Conservation (phyloP, 108 stramenopile genomes). For the Seminavis robusta region DNA sequence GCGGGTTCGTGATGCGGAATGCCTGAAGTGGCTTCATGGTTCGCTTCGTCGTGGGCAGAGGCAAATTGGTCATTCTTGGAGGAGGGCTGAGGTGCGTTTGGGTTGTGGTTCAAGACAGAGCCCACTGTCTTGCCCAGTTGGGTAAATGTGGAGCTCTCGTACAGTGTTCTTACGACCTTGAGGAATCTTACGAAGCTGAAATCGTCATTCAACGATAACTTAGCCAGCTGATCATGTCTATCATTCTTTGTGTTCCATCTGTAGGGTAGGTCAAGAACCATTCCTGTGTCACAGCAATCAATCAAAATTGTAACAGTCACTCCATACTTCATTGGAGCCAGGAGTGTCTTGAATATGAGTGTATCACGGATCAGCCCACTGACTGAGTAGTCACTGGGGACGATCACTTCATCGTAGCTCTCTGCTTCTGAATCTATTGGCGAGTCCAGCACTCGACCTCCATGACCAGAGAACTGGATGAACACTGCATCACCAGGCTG, state of each 20-base stretch:
- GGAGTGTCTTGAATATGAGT: conserved; percentile 72
- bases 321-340: conserved; percentile 81
- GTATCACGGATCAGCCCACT: conserved; percentile 81
- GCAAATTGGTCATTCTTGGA: background rate
- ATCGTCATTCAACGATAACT: conserved; percentile 71
- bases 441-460: conserved; percentile 74
- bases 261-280: conserved; percentile 81
- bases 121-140: conserved; percentile 59
- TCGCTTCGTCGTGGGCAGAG: background rate
- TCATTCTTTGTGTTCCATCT: conserved; percentile 53
- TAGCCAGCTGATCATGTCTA: background rate
- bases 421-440: conserved; percentile 51
- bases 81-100: background rate
- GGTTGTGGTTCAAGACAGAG: conserved; percentile 23
- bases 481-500: conserved; percentile 87
- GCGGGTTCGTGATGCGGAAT: background rate
- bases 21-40: background rate
- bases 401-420: conserved; percentile 78
- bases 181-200: conserved; percentile 86
- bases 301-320: conserved; percentile 77
- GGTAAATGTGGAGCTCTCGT: conserved; percentile 81
- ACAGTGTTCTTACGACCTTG: conserved; percentile 83
- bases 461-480: conserved; percentile 83
- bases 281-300: conserved; percentile 80
- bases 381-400: conserved; percentile 61